Evolutionary conservation across 148 eudicot genomes (phyloP).

Genomic region (Vaccinium macrocarpon): DNA sequence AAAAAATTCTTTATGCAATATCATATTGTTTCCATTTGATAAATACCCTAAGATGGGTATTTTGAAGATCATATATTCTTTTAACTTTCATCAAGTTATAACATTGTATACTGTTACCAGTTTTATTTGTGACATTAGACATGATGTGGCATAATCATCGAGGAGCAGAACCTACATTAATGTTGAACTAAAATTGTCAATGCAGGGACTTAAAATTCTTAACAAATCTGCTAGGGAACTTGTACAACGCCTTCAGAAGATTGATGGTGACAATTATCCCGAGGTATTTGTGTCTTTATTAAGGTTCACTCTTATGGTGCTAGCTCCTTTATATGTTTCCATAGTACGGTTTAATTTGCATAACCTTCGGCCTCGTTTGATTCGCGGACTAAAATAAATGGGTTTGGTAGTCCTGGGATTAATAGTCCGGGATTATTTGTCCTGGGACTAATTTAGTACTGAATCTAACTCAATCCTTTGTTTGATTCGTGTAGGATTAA

Average conservation of each 20-base stretch:
- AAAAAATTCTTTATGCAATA: too few relatives aligned
- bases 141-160: background rate
- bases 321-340: constrained; percentile 5
- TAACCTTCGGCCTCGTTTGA: too few relatives aligned
- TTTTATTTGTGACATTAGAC: background rate
- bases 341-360: background rate
- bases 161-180: background rate
- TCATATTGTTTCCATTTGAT: background rate
- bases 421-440: too few relatives aligned
- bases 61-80: background rate
- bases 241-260: constrained; percentile 70
- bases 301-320: background rate
- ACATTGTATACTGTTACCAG: background rate
- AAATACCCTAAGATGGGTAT: background rate
- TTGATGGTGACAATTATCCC: constrained; percentile 95
- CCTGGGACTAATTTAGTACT: too few relatives aligned
- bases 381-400: too few relatives aligned
- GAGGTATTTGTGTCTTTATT: constrained; percentile 47
- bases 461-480: too few relatives aligned
- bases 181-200: background rate
- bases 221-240: constrained; percentile 85
- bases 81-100: background rate
- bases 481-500: too few relatives aligned
- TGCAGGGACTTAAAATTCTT: constrained; percentile 79
- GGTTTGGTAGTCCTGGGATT: too few relatives aligned